Percentiles rank a stretch among this genome's conserved stretches.
These are phyloP conservation scores for Penicillium malachiteum DNA, from an alignment of 495 filamentous ascomycete genomes.

Conservation along the genomic window DNA sequence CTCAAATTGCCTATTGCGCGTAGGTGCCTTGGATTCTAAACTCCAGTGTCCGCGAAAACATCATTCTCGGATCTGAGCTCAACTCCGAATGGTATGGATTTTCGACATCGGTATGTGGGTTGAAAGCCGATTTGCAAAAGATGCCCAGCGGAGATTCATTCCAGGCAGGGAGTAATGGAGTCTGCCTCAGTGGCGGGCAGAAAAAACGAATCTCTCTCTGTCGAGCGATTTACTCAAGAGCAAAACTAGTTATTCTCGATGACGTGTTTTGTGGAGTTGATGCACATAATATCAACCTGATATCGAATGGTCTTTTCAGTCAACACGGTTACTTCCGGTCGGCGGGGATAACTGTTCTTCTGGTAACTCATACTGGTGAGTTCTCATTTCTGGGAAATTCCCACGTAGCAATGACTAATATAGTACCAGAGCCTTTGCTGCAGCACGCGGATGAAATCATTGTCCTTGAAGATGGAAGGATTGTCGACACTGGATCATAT, in stretches of 20 bases:
- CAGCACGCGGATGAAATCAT: slow-evolving; percentile 5
- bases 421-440: not conserved
- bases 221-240: slow-evolving; percentile 23
- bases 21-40: slow-evolving; percentile 45
- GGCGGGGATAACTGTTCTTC: not conserved
- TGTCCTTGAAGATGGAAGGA: slow-evolving; percentile 1
- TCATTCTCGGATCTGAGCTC: slow-evolving; percentile 3
- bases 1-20: slow-evolving; percentile 35
- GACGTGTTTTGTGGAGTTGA: slow-evolving; percentile 30
- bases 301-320: not conserved
- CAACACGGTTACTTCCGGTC: not conserved
- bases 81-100: slow-evolving; percentile 34
- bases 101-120: slow-evolving; percentile 29
- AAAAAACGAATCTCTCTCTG: slow-evolving; percentile 53
- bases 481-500: slow-evolving; percentile 1
- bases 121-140: slow-evolving; percentile 23
- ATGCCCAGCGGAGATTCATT: slow-evolving; percentile 63
- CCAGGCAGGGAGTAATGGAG: slow-evolving; percentile 77
- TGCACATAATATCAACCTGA: not conserved
- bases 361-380: not conserved
- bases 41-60: slow-evolving; percentile 39
- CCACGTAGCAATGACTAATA: not conserved
- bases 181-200: slow-evolving; percentile 80
- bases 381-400: not conserved
- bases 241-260: slow-evolving; percentile 32